Evolutionary conservation across 2,329 filamentous ascomycete genomes (phyloP).

Genomic region (Arthrinium phaeospermum): DNA sequence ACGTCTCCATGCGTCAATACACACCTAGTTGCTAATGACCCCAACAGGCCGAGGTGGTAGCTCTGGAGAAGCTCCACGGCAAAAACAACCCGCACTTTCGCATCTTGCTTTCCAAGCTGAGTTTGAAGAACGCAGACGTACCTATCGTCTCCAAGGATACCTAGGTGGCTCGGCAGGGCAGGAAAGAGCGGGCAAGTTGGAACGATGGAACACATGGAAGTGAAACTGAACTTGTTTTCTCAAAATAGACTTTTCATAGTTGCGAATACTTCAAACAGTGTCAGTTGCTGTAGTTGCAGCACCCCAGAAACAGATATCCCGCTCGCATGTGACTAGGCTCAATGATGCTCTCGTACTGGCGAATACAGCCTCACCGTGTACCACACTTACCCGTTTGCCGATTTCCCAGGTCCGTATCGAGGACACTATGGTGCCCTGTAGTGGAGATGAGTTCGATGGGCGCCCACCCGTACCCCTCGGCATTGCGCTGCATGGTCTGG

Average conservation of each 20-base stretch:
- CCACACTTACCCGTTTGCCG: neutral
- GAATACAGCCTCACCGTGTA: neutral
- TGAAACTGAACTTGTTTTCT: no score
- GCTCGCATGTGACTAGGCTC: no score
- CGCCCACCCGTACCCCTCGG: slow-evolving; percentile 25
- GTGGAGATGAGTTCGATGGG: slow-evolving; percentile 44
- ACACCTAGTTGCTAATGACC: neutral
- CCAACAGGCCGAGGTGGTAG: neutral
- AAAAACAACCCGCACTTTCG: neutral
- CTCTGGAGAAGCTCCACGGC: neutral
- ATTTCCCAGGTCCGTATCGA: slow-evolving; percentile 43
- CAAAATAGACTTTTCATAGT: no score
- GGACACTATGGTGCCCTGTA: slow-evolving; percentile 43
- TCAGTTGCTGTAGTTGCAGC: no score
- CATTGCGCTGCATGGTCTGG: slow-evolving; percentile 34
- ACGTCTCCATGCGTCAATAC: neutral
- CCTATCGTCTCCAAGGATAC: no score
- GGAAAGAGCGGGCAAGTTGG: no score
- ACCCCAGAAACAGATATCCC: no score
- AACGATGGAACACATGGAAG: no score
- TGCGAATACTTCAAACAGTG: no score
- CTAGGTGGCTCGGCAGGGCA: no score
- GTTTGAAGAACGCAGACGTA: neutral
- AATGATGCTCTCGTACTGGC: neutral
- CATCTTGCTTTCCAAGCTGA: neutral